A percentile compares a stretch with the other conserved stretches of the same genome.
These are phyloP conservation scores for Dujonia santamariae DNA, from an alignment of 1,139 yeast genomes.

Conservation along the genomic window DNA sequence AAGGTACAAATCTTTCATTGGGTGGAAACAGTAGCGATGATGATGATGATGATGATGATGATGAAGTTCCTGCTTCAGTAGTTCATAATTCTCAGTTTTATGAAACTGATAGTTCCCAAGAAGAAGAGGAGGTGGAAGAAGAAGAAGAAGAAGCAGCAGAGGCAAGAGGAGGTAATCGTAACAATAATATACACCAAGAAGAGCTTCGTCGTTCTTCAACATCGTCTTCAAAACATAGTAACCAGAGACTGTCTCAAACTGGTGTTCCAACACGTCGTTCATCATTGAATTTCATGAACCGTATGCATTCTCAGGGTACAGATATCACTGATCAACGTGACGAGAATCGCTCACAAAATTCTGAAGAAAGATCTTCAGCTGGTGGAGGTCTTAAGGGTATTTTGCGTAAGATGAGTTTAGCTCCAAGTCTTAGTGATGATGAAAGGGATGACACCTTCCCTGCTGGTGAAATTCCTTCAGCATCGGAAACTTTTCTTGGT, in stretches of 20 bases:
- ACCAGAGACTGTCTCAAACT: too few relatives aligned
- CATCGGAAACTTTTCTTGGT: slow-evolving; percentile 40
- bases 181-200: slow-evolving; percentile 1
- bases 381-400: slow-evolving; percentile 29
- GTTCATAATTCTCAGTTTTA: slow-evolving; percentile 5
- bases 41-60: slow-evolving; percentile 9
- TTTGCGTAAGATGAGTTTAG: slow-evolving; percentile 28
- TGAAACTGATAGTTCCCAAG: slow-evolving; percentile 3
- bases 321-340: slow-evolving; percentile 9
- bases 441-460: background rate
- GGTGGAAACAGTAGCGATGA: slow-evolving; percentile 8
- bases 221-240: too few relatives aligned
- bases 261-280: background rate
- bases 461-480: slow-evolving; percentile 11
- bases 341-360: slow-evolving; percentile 1
- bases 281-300: background rate
- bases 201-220: background rate
- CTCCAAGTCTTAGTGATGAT: slow-evolving; percentile 3
- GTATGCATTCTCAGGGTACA: slow-evolving; percentile 3
- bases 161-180: background rate
- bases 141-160: background rate
- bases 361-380: slow-evolving; percentile 4
- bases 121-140: slow-evolving; percentile 1
- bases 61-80: slow-evolving; percentile 3
- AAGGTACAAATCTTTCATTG: background rate